Percentiles rank a stretch among this genome's conserved stretches.
These are phyloP conservation scores for Recurvomyces mirabilis DNA, from an alignment of 495 filamentous ascomycete genomes.

Conservation along the genomic window DNA sequence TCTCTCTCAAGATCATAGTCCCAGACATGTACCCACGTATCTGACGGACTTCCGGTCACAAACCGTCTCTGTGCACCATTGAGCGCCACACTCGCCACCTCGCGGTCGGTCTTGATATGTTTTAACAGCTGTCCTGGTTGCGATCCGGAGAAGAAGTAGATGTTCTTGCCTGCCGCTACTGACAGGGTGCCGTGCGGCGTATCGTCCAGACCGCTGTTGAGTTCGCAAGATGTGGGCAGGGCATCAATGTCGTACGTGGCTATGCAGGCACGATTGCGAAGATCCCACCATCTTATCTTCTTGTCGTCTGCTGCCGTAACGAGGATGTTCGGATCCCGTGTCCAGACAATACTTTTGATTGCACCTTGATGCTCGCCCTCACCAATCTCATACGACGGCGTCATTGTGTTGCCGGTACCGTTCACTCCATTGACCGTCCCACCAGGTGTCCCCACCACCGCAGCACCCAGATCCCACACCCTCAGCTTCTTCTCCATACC, in stretches of 20 bases:
- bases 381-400: constrained; percentile 63
- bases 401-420: constrained; percentile 10
- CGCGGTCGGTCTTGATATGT: constrained; percentile 59
- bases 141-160: constrained; percentile 82
- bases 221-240: constrained; percentile 81
- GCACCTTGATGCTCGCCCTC: constrained; percentile 67
- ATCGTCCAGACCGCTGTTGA: constrained; percentile 56
- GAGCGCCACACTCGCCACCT: constrained; percentile 79
- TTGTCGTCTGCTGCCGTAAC: constrained; percentile 86
- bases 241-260: constrained; percentile 64
- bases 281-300: constrained; percentile 87
- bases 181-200: constrained; percentile 38
- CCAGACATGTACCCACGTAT: constrained; percentile 92
- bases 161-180: constrained; percentile 73
- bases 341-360: constrained; percentile 94
- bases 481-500: constrained; percentile 94
- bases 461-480: constrained; percentile 70
- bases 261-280: constrained; percentile 59
- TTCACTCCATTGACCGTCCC: constrained; percentile 6
- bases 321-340: constrained; percentile 69
- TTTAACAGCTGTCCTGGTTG: constrained; percentile 63
- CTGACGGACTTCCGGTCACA: constrained; percentile 74
- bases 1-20: constrained; percentile 72
- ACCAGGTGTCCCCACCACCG: constrained; percentile 34
- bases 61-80: constrained; percentile 70